Percentiles rank a stretch among this genome's conserved stretches.
phyloP scores from a whole-genome alignment of 495 filamentous ascomycete genomes.

The Hypoxylon lienhwacheense region DNA sequence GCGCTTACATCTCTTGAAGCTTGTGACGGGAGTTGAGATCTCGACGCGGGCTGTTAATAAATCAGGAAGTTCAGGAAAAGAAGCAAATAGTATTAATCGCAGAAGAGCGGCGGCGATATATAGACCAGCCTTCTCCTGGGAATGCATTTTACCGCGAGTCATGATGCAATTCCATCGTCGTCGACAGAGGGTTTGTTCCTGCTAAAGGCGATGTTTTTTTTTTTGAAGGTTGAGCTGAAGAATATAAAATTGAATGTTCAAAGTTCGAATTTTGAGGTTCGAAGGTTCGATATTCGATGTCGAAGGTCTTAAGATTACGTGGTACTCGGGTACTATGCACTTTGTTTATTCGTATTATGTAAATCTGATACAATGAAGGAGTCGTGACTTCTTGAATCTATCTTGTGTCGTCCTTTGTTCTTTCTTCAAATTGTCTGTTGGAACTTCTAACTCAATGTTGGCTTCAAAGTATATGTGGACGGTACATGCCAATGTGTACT shows the following conservation, averaged over 20 bases:
- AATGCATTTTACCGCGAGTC: conserved; percentile 50
- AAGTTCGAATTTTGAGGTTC: neutral
- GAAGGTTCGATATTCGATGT: neutral
- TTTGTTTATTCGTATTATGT: conserved; percentile 13
- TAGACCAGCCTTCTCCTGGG: conserved; percentile 68
- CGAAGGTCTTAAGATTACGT: no score
- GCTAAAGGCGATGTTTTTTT: no score
- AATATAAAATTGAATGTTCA: no score
- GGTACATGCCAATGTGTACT: no score
- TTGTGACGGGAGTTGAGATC: conserved; percentile 93
- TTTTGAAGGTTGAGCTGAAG: no score
- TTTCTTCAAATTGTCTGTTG: no score
- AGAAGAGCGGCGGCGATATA: conserved; percentile 75
- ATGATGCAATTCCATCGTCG: conserved; percentile 65
- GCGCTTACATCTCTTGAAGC: conserved; percentile 89
- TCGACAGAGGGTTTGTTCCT: conserved; percentile 34
- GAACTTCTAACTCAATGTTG: no score
- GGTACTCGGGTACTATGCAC: no score
- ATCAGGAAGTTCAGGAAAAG: conserved; percentile 83
- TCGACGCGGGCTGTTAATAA: conserved; percentile 89
- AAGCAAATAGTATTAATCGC: conserved; percentile 75
- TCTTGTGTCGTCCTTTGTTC: conserved; percentile 22
- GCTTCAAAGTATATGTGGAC: no score
- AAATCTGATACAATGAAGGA: conserved; percentile 1
- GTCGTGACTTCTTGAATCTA: conserved; percentile 1